Evolutionary conservation across 2,329 filamentous ascomycete species (phyloP).

Genomic region (Penicillium griseofulvum): DNA sequence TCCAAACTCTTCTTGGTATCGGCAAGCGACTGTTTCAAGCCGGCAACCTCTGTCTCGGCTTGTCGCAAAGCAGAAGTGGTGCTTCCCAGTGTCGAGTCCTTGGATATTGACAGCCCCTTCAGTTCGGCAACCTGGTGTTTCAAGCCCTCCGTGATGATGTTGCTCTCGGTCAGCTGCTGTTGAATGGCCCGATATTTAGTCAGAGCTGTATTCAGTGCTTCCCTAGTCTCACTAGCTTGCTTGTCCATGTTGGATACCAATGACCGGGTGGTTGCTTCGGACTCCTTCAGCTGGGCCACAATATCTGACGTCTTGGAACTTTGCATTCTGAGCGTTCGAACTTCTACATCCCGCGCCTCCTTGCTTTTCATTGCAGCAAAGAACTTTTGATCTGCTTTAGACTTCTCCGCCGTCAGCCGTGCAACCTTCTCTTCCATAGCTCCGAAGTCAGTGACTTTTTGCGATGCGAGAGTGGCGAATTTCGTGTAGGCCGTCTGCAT

Average conservation of each 20-base stretch:
- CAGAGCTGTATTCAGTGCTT: slow-evolving; percentile 68
- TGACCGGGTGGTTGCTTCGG: slow-evolving; percentile 72
- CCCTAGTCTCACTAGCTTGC: slow-evolving; percentile 78
- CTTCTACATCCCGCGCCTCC: slow-evolving; percentile 77
- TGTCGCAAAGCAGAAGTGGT: slow-evolving; percentile 62
- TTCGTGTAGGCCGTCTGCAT: slow-evolving; percentile 92
- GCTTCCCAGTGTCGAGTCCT: slow-evolving; percentile 66
- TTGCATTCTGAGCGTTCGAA: slow-evolving; percentile 74
- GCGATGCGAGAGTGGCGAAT: slow-evolving; percentile 76
- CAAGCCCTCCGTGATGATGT: slow-evolving; percentile 67
- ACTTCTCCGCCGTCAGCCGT: slow-evolving; percentile 78
- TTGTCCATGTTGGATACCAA: slow-evolving; percentile 85
- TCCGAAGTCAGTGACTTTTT: slow-evolving; percentile 77
- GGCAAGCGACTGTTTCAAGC: slow-evolving; percentile 72
- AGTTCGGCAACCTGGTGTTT: slow-evolving; percentile 75
- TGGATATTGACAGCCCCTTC: slow-evolving; percentile 68
- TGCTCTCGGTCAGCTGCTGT: slow-evolving; percentile 66
- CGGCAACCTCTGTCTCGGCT: slow-evolving; percentile 71
- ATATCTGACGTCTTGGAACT: slow-evolving; percentile 91
- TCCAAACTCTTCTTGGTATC: slow-evolving; percentile 80
- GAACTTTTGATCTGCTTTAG: slow-evolving; percentile 96
- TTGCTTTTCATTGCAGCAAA: slow-evolving; percentile 94
- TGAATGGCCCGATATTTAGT: slow-evolving; percentile 74
- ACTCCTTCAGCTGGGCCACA: slow-evolving; percentile 87
- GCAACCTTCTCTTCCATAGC: slow-evolving; percentile 74